phyloP scores from a whole-genome alignment of 2,329 filamentous ascomycete genomes.

The Pyrenophora graminea region DNA sequence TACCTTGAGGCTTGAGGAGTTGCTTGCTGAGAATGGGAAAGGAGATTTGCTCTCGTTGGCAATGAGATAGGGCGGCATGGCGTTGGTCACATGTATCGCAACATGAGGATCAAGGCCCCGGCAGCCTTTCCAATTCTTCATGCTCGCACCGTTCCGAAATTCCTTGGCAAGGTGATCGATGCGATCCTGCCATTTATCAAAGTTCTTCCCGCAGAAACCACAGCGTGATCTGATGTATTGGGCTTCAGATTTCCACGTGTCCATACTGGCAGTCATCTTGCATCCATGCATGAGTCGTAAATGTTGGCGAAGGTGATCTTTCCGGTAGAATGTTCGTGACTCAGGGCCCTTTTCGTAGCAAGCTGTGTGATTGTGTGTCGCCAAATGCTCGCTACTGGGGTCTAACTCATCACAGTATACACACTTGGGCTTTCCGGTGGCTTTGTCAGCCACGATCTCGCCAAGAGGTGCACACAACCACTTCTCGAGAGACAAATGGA shows the following conservation, averaged over 20 bases:
- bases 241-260: constrained; percentile 66
- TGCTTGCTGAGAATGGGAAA: constrained; percentile 54
- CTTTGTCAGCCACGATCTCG: constrained; percentile 59
- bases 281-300: constrained; percentile 63
- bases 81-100: constrained; percentile 54
- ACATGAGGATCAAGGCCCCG: constrained; percentile 56
- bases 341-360: constrained; percentile 69
- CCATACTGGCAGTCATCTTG: constrained; percentile 65
- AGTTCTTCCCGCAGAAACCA: constrained; percentile 56
- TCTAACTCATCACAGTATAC: constrained; percentile 62
- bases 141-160: constrained; percentile 58
- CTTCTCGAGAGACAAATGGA: constrained; percentile 47
- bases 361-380: constrained; percentile 62
- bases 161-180: constrained; percentile 60
- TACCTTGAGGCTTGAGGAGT: constrained; percentile 39
- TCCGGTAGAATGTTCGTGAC: constrained; percentile 67
- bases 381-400: constrained; percentile 60
- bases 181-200: constrained; percentile 57
- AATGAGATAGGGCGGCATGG: constrained; percentile 58
- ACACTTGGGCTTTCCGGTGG: constrained; percentile 61
- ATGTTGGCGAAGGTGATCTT: constrained; percentile 66
- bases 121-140: constrained; percentile 61
- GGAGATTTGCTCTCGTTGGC: constrained; percentile 53
- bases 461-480: constrained; percentile 63
- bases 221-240: constrained; percentile 60